Percentiles rank a stretch among this genome's conserved stretches.
These are phyloP conservation scores for Claviceps sp. DNA, from an alignment of 2,329 filamentous ascomycete species.

Conservation along the genomic window DNA sequence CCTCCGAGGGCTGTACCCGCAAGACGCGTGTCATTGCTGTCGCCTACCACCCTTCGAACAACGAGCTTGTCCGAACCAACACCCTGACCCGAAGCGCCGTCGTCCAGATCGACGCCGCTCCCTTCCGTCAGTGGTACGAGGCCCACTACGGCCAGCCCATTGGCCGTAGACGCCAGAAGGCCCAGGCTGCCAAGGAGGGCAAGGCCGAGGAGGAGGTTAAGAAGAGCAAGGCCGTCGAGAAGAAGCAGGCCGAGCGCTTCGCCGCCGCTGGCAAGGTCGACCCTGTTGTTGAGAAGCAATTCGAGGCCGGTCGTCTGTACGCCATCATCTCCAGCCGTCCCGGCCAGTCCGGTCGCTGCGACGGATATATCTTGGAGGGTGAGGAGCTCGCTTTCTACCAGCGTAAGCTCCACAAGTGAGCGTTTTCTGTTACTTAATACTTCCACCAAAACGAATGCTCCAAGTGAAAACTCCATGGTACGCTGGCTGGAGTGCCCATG, in stretches of 20 bases:
- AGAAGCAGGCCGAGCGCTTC: constrained; percentile 87
- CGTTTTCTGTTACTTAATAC: not conserved
- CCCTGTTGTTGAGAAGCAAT: constrained; percentile 85
- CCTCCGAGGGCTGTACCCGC: constrained; percentile 92
- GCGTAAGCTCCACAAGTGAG: constrained; percentile 97
- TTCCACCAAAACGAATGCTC: not conserved
- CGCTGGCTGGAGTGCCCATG: too few species aligned
- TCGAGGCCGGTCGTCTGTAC: constrained; percentile 96
- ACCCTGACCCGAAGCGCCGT: constrained; percentile 98
- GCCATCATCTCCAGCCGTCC: constrained; percentile 87
- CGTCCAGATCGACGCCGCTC: constrained; percentile 95
- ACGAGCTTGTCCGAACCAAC: constrained; percentile 99
- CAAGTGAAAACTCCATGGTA: too few species aligned
- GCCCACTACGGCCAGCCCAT: constrained; percentile 91
- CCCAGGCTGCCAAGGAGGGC: constrained; percentile 46
- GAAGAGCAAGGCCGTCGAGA: constrained; percentile 92
- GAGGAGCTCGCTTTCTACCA: constrained; percentile 99
- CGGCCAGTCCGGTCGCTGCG: constrained; percentile 89
- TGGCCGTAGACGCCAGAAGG: constrained; percentile 84
- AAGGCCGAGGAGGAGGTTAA: constrained; percentile 58
- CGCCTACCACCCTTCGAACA: constrained; percentile 99
- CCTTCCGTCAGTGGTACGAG: constrained; percentile 99
- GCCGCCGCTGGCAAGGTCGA: constrained; percentile 86
- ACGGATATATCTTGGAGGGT: constrained; percentile 97
- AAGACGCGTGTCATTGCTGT: constrained; percentile 99